Conservation (phyloP, 106 monocot genomes). For the Dendrobium chrysotoxum region DNA sequence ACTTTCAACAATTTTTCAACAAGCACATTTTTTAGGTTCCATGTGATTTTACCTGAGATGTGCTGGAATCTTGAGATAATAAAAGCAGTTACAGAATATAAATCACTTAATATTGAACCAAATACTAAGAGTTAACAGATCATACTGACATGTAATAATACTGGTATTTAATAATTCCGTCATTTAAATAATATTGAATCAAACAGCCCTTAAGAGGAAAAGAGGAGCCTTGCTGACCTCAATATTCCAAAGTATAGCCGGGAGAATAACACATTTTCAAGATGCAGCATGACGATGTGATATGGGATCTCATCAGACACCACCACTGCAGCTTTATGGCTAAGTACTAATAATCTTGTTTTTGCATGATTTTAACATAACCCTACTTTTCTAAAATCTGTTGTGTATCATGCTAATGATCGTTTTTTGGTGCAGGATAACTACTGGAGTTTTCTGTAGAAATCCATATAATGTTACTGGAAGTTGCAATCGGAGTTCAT, state of each 20-base stretch:
- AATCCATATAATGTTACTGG: constrained; percentile 88
- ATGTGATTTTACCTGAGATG: background rate
- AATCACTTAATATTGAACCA: background rate
- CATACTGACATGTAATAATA: too few relatives aligned
- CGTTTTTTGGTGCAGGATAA: constrained; percentile 38
- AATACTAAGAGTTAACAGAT: background rate
- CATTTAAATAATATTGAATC: background rate
- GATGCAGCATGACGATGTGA: constrained; percentile 95
- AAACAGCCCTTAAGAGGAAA: background rate
- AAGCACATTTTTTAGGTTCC: too few relatives aligned
- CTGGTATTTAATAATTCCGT: too few relatives aligned
- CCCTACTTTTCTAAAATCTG: background rate
- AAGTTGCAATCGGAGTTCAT: constrained; percentile 90
- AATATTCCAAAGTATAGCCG: background rate
- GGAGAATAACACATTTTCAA: background rate
- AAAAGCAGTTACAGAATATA: background rate
- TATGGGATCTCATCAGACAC: constrained; percentile 92
- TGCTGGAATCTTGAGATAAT: background rate
- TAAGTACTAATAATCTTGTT: constrained; percentile 39
- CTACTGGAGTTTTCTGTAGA: constrained; percentile 81
- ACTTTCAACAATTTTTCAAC: too few relatives aligned
- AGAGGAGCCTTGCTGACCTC: background rate
- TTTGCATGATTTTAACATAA: background rate
- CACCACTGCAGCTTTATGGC: constrained; percentile 98
- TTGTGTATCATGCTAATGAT: background rate